These are phyloP conservation scores for Fusarium nurragi DNA, from an alignment of 2,329 filamentous ascomycete species.

Conservation along the genomic window DNA sequence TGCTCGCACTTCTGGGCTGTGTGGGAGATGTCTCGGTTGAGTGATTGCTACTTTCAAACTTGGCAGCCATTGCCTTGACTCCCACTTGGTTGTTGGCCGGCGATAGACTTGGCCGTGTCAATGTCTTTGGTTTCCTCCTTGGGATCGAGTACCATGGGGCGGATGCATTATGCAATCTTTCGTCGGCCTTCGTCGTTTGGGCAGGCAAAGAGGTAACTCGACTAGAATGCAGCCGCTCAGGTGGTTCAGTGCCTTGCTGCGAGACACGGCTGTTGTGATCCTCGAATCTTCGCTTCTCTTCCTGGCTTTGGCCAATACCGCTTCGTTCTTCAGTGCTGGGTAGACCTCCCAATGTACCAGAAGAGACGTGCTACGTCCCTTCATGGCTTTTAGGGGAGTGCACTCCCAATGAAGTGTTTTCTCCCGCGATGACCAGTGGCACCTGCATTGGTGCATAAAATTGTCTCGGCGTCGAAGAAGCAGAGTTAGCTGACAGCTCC, in stretches of 20 bases:
- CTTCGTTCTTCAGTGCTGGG: neutral
- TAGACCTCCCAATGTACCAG: neutral
- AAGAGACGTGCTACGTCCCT: slow-evolving; percentile 35
- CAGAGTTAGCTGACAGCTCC: slow-evolving; percentile 9
- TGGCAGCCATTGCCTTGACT: slow-evolving; percentile 62
- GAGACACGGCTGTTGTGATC: neutral
- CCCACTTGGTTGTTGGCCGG: slow-evolving; percentile 44
- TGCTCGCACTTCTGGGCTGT: slow-evolving; percentile 15
- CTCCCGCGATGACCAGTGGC: slow-evolving; percentile 6
- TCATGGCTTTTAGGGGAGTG: slow-evolving; percentile 4
- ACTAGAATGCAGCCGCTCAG: neutral
- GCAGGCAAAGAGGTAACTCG: slow-evolving; percentile 1
- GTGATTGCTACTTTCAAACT: slow-evolving; percentile 55
- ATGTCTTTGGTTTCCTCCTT: slow-evolving; percentile 14
- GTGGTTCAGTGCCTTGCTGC: neutral
- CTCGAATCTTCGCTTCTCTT: neutral
- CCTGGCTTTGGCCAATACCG: neutral
- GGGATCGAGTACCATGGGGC: slow-evolving; percentile 9
- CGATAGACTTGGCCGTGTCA: slow-evolving; percentile 27
- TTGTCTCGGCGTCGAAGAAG: slow-evolving; percentile 34
- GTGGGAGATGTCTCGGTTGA: slow-evolving; percentile 6
- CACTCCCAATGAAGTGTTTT: neutral
- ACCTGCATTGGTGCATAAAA: slow-evolving; percentile 42
- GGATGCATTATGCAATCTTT: neutral
- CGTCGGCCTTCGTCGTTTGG: neutral